phyloP scores from a whole-genome alignment of 192 early-diverging fungal species.

The Backusella morwellensis region DNA sequence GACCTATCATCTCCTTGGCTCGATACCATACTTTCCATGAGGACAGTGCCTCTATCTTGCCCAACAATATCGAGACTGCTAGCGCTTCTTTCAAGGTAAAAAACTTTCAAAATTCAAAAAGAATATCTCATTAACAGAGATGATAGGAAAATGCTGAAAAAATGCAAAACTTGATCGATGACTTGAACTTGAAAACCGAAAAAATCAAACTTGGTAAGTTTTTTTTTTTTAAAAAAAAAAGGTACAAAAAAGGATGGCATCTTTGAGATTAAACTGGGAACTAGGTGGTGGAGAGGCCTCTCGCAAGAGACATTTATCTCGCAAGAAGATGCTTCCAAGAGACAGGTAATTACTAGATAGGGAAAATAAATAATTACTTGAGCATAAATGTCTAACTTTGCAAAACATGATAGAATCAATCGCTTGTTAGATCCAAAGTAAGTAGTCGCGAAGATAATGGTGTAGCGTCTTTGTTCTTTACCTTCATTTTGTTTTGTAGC shows the following conservation, averaged over 20 bases:
- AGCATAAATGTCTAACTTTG: neutral
- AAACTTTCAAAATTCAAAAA: neutral
- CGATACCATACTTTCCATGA: constrained; percentile 44
- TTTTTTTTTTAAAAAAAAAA: neutral
- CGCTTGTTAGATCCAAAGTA: constrained; percentile 74
- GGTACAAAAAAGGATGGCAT: neutral
- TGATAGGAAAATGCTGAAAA: constrained; percentile 70
- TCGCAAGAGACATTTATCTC: constrained; percentile 76
- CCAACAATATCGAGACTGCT: constrained; percentile 67
- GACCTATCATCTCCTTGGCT: neutral
- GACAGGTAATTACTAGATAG: constrained; percentile 58
- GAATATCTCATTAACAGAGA: neutral
- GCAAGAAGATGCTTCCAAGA: constrained; percentile 89
- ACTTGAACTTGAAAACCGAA: constrained; percentile 60
- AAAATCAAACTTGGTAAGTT: constrained; percentile 75
- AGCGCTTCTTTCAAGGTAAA: constrained; percentile 73
- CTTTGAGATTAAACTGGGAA: neutral
- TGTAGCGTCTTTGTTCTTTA: neutral
- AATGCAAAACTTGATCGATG: constrained; percentile 65
- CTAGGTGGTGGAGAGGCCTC: constrained; percentile 83
- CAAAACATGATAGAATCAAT: constrained; percentile 52
- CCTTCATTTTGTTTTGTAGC: constrained; percentile 36
- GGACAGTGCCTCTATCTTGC: constrained; percentile 56
- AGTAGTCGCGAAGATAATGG: neutral
- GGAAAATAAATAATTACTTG: constrained; percentile 1